phyloP scores from a whole-genome alignment of 192 early-diverging fungal species.

The Mortierella antarctica region DNA sequence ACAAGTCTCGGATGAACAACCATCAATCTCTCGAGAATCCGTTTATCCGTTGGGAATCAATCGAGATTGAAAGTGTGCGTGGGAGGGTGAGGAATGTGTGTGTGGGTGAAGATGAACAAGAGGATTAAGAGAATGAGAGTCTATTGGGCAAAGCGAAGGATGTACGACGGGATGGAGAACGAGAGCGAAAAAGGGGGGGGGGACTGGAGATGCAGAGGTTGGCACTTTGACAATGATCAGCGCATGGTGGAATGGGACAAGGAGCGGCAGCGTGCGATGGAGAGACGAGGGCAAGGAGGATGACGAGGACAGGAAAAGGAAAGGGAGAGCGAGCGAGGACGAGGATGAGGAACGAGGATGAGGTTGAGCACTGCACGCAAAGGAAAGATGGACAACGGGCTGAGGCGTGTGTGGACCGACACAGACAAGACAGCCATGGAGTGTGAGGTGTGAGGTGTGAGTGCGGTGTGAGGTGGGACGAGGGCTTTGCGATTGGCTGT shows the following conservation, averaged over 20 bases:
- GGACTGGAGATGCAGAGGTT: too few relatives aligned
- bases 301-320: background rate
- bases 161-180: background rate
- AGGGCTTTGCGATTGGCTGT: too few relatives aligned
- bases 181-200: background rate
- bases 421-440: too few relatives aligned
- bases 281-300: background rate
- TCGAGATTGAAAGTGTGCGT: background rate
- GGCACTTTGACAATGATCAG: too few relatives aligned
- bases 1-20: constrained; percentile 44
- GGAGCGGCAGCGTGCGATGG: background rate
- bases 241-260: too few relatives aligned
- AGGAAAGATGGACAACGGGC: background rate
- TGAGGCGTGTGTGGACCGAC: too few relatives aligned
- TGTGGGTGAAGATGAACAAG: background rate
- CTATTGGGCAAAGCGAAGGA: background rate
- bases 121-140: too few relatives aligned
- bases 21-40: constrained; percentile 3
- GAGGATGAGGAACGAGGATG: background rate
- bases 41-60: background rate
- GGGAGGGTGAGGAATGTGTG: background rate
- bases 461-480: too few relatives aligned
- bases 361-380: background rate
- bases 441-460: too few relatives aligned
- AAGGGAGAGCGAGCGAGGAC: background rate